Percentiles rank a stretch among this genome's conserved stretches.
Conservation (phyloP, 148 eudicot species). For the Heliamphora exappendiculata region DNA sequence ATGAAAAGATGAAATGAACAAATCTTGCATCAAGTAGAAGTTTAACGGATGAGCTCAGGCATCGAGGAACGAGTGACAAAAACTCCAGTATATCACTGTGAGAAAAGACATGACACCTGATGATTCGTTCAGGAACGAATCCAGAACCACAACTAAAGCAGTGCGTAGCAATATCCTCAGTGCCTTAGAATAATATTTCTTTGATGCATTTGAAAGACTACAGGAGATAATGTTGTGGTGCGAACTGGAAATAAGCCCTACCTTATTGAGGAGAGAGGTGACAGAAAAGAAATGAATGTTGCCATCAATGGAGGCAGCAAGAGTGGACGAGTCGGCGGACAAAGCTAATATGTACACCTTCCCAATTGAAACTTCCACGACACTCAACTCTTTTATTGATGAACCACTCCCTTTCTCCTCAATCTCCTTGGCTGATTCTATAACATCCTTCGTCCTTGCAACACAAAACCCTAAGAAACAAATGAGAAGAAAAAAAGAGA, state of each 20-base stretch:
- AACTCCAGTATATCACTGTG: neutral
- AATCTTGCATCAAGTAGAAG: too few relatives aligned
- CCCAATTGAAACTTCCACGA: slow-evolving; percentile 60
- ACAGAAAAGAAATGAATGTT: slow-evolving; percentile 58
- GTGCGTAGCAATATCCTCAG: neutral
- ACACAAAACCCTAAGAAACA: slow-evolving; percentile 69
- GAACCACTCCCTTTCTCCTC: slow-evolving; percentile 33
- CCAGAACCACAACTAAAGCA: neutral
- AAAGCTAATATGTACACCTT: slow-evolving; percentile 66
- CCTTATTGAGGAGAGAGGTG: slow-evolving; percentile 61
- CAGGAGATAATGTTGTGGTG: neutral
- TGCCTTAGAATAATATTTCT: neutral
- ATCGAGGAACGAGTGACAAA: neutral
- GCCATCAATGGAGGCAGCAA: slow-evolving; percentile 54
- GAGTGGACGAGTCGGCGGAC: slow-evolving; percentile 53
- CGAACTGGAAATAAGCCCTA: neutral
- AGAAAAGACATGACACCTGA: neutral
- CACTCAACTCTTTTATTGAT: slow-evolving; percentile 52
- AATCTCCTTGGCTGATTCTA: slow-evolving; percentile 49
- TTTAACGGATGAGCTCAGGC: neutral
- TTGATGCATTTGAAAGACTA: neutral
- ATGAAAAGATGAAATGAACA: too few relatives aligned
- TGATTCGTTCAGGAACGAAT: neutral
- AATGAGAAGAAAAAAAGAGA: neutral
- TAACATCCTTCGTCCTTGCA: slow-evolving; percentile 57